Evolutionary conservation across 2,329 filamentous ascomycete species (phyloP).

Genomic region (Sarocladium strictum): DNA sequence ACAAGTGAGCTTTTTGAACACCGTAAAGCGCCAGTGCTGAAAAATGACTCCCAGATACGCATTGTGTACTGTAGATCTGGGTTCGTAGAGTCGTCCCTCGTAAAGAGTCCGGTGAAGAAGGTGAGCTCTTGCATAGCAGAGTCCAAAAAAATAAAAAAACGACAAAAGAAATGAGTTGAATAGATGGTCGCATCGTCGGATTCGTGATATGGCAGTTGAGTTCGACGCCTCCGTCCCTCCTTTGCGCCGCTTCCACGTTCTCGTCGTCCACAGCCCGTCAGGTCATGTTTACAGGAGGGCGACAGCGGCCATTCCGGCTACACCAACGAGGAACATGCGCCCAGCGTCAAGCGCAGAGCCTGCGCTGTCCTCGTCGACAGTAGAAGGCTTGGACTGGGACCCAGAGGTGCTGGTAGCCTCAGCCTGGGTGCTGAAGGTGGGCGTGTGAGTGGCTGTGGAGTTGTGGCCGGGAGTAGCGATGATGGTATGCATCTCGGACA

Average conservation of each 20-base stretch:
- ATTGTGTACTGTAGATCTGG: neutral
- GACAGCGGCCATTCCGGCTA: slow-evolving; percentile 43
- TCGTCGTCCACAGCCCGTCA: slow-evolving; percentile 1
- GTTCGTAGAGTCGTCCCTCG: neutral
- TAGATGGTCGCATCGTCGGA: slow-evolving; percentile 9
- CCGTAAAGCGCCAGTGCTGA: slow-evolving; percentile 1
- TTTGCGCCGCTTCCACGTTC: neutral
- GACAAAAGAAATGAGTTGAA: slow-evolving; percentile 8
- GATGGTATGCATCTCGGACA: slow-evolving; percentile 39
- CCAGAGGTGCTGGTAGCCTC: slow-evolving; percentile 21
- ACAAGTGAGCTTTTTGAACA: neutral
- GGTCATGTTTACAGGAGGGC: slow-evolving; percentile 40
- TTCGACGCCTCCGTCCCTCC: neutral
- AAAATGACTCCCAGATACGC: neutral
- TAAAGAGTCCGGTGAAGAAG: neutral
- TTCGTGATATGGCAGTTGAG: slow-evolving; percentile 5
- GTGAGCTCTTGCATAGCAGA: slow-evolving; percentile 2
- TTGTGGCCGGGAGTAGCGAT: slow-evolving; percentile 20
- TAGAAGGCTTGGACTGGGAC: slow-evolving; percentile 14
- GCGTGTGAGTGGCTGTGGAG: slow-evolving; percentile 17
- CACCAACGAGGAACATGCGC: slow-evolving; percentile 40
- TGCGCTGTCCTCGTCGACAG: slow-evolving; percentile 34
- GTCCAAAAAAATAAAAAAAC: neutral
- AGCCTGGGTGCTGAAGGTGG: slow-evolving; percentile 16
- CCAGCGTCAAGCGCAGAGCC: slow-evolving; percentile 37